Base-by-base conservation (phyloP, 139 green algal genomes). In the Tetradesmus lagerheimii region DNA sequence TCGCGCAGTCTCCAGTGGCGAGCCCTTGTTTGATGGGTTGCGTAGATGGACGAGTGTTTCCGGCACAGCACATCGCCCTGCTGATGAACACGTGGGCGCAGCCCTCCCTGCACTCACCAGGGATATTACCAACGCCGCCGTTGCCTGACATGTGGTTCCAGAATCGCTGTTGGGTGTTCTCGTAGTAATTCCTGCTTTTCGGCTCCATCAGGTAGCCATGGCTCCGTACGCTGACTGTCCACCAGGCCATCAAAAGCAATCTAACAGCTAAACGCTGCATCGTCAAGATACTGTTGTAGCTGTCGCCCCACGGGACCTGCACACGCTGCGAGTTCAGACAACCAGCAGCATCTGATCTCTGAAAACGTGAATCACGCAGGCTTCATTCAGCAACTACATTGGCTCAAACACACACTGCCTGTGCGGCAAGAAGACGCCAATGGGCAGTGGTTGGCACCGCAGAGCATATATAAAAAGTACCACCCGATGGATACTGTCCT, bases 141-240 rank as follows among this genome's bases (percentile, higher is more conserved):
- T 87, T 87, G 53, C 82, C 82, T 31, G 20, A 41, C 82, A 79
- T 77, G 18, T 77, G 80, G 45, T 86, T 75, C 80, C 80, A 85
- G 20, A 85, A 85, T n/a, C 27, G 20, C 29, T 23, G 18, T 16
- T 67, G 27, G 20, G 27, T 18, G 39, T 85, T 71, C 20, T 35
- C 80, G 20, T 76, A 74, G 31, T 43, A 41, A 38, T 86, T 86
- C 20, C 80, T 74, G 80, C 80, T 86, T 6, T 25, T 34, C 29
- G 80, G 80, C n/a, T 45, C 14, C 4, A n/a, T 25, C n/a, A 86
- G 47, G 34, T 86, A 86, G 45, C 80, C 80, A 86, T 86, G 80
- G 80, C 80, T 27, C 18, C 25, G 50, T 64, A 64, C 50, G 50
- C 50, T 64, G 50, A 14, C 50, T 25, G 50, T 64, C 50, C 50